Conservation (phyloP, 2,329 filamentous ascomycete genomes). For the Fusarium nematophilum region DNA sequence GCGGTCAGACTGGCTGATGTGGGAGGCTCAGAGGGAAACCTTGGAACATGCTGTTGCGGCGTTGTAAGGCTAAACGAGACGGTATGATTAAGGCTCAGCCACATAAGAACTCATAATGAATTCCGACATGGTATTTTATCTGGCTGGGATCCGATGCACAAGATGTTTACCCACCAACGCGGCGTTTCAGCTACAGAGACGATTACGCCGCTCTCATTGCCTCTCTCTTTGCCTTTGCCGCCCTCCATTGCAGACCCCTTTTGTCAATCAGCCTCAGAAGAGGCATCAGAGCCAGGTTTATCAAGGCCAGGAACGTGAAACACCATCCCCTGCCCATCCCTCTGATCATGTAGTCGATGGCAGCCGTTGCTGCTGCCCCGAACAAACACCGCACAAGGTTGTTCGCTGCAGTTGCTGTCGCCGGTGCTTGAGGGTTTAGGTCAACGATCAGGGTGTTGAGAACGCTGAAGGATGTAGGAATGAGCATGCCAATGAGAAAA, state of each 20-base stretch:
- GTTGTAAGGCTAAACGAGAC: conserved; percentile 54
- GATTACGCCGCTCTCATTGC: conserved; percentile 28
- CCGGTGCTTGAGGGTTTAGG: conserved; percentile 68
- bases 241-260: conserved; percentile 62
- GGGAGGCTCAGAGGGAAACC: conserved; percentile 82
- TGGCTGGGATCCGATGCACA: neutral
- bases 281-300: conserved; percentile 62
- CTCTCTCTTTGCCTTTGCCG: conserved; percentile 57
- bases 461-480: conserved; percentile 72
- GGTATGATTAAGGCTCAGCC: conserved; percentile 16
- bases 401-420: conserved; percentile 72
- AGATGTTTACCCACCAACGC: too few relatives aligned
- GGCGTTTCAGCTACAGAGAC: too few relatives aligned
- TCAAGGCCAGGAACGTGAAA: conserved; percentile 67
- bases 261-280: conserved; percentile 61
- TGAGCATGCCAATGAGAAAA: conserved; percentile 67
- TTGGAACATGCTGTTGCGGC: conserved; percentile 74
- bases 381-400: conserved; percentile 72
- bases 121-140: neutral
- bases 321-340: conserved; percentile 70
- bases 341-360: conserved; percentile 68
- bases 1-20: conserved; percentile 96
- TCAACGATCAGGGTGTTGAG: conserved; percentile 74
- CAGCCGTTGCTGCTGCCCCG: conserved; percentile 68
- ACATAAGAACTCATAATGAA: neutral